phyloP scores from a whole-genome alignment of 805 yeast genomes.

The Debaryomyces tyrocola region DNA sequence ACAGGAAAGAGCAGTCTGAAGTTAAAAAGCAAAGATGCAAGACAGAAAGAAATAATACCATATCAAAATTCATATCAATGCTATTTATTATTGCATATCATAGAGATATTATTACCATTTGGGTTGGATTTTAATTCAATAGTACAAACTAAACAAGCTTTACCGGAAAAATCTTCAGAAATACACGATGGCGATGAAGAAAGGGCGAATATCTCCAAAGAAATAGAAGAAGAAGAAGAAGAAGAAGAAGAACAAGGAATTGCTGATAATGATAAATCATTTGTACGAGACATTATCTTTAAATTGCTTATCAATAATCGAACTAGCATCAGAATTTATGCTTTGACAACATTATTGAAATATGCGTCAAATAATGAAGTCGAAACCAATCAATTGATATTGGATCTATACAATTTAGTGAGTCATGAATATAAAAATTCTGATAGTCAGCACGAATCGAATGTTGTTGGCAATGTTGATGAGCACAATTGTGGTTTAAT shows the following conservation, averaged over 20 bases:
- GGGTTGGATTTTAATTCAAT: constrained; percentile 33
- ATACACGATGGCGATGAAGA: constrained; percentile 4
- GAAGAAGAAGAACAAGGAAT: constrained; percentile 16
- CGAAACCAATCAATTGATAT: constrained; percentile 35
- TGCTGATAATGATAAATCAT: constrained; percentile 21
- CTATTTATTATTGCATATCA: constrained; percentile 26
- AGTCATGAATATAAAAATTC: constrained; percentile 24
- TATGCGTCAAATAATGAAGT: constrained; percentile 31
- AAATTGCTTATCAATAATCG: constrained; percentile 32
- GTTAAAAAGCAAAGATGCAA: constrained; percentile 16
- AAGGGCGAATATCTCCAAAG: constrained; percentile 1
- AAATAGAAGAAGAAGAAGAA: not conserved
- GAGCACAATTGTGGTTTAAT: constrained; percentile 19
- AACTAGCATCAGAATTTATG: constrained; percentile 35
- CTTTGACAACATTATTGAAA: constrained; percentile 28
- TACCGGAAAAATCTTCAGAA: constrained; percentile 6
- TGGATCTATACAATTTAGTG: constrained; percentile 30
- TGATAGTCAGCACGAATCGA: constrained; percentile 8
- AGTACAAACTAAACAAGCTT: constrained; percentile 8
- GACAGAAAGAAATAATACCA: constrained; percentile 20
- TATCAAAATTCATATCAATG: constrained; percentile 37
- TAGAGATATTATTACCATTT: constrained; percentile 33
- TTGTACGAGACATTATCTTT: constrained; percentile 29
- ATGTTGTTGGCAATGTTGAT: constrained; percentile 6
- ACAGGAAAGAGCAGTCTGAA: constrained; percentile 14